phyloP scores from a whole-genome alignment of 805 yeast species.

The Hanseniaspora lindneri region DNA sequence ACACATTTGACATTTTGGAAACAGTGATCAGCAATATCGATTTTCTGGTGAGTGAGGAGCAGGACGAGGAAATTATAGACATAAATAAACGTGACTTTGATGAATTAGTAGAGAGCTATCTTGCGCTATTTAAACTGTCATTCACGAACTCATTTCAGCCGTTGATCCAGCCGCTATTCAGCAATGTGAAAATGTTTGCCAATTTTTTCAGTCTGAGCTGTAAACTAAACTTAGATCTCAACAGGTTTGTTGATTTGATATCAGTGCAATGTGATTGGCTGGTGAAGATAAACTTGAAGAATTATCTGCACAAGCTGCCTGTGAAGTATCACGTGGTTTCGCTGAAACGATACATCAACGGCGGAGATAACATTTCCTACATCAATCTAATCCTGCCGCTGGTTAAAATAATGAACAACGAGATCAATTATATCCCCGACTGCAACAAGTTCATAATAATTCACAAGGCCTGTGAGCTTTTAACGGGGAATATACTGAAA shows the following conservation, averaged over 20 bases:
- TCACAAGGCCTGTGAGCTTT: slow-evolving; percentile 2
- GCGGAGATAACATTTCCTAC: neutral
- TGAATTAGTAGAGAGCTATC: neutral
- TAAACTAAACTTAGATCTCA: neutral
- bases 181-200: slow-evolving; percentile 1
- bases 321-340: slow-evolving; percentile 5
- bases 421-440: slow-evolving; percentile 3
- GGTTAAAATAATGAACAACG: neutral
- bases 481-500: neutral
- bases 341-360: slow-evolving; percentile 9
- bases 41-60: slow-evolving; percentile 11
- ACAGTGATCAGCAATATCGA: slow-evolving; percentile 28
- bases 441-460: slow-evolving; percentile 4
- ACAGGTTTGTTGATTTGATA: slow-evolving; percentile 3
- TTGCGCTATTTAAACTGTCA: neutral
- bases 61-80: neutral
- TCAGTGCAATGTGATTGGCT: slow-evolving; percentile 12
- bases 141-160: slow-evolving; percentile 16
- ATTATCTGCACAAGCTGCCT: slow-evolving; percentile 12
- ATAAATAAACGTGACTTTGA: neutral
- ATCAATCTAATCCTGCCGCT: neutral
- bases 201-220: slow-evolving; percentile 3
- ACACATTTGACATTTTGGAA: slow-evolving; percentile 48
- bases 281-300: slow-evolving; percentile 11
- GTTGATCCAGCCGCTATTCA: slow-evolving; percentile 1